These are phyloP conservation scores for Colletotrichum liriopes DNA, from an alignment of 2,329 filamentous ascomycete species.

Conservation along the genomic window DNA sequence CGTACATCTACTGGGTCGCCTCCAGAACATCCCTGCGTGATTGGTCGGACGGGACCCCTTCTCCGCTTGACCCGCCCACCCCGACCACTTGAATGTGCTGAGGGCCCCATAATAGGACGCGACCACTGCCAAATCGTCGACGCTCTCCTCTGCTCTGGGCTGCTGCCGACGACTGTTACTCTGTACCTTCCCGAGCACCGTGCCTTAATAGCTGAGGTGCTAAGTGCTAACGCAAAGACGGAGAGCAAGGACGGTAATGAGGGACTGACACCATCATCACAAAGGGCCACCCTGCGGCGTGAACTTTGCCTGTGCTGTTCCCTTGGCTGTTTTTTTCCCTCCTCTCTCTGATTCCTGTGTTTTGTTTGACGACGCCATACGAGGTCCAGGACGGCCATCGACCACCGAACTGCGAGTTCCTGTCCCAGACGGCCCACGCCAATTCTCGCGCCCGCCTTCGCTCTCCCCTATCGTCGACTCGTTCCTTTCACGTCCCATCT, in stretches of 20 bases:
- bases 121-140: slow-evolving; percentile 8
- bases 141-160: slow-evolving; percentile 6
- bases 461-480: slow-evolving; percentile 23
- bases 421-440: slow-evolving; percentile 17
- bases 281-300: slow-evolving; percentile 42
- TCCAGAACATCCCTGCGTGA: background rate
- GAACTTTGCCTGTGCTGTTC: slow-evolving; percentile 36
- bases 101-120: slow-evolving; percentile 28
- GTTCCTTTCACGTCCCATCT: slow-evolving; percentile 11
- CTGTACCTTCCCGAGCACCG: slow-evolving; percentile 9
- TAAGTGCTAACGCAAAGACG: slow-evolving; percentile 29
- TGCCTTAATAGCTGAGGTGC: slow-evolving; percentile 15
- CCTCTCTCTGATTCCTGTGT: slow-evolving; percentile 7
- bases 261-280: slow-evolving; percentile 42
- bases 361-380: slow-evolving; percentile 33
- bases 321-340: background rate
- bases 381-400: slow-evolving; percentile 31
- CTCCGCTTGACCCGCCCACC: slow-evolving; percentile 40
- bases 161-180: slow-evolving; percentile 14
- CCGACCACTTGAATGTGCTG: slow-evolving; percentile 18
- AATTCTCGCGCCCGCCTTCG: slow-evolving; percentile 17
- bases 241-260: slow-evolving; percentile 30
- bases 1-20: slow-evolving; percentile 36
- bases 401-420: slow-evolving; percentile 26
- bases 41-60: slow-evolving; percentile 35